phyloP scores from a whole-genome alignment of 2,329 filamentous ascomycete species.

The Beauveria varroae region DNA sequence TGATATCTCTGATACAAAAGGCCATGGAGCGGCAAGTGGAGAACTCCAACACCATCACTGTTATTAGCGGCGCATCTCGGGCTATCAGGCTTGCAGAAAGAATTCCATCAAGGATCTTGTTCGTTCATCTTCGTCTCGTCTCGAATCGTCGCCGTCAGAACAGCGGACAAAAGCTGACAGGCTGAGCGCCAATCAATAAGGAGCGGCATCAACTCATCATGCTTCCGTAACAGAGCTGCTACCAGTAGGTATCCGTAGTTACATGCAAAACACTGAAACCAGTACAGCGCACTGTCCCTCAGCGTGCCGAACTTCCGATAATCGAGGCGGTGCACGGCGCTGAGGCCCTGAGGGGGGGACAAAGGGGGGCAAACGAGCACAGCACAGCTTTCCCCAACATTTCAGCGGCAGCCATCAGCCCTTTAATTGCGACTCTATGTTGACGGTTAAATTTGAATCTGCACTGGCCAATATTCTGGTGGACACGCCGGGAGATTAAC shows the following conservation, averaged over 20 bases:
- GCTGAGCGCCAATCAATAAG: neutral
- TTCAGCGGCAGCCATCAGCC: neutral
- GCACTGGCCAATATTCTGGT: neutral
- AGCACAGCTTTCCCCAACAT: neutral
- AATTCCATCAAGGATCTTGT: neutral
- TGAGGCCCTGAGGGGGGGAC: no score
- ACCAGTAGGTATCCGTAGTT: no score
- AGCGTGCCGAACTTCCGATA: conserved; percentile 1
- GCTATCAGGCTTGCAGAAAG: no score
- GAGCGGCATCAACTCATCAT: neutral
- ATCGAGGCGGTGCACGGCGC: neutral
- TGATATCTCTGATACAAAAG: neutral
- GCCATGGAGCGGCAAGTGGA: neutral
- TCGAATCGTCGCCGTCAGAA: neutral
- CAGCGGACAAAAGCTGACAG: neutral
- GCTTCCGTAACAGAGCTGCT: neutral
- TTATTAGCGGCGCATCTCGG: neutral
- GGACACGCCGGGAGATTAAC: neutral
- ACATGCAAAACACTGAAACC: neutral
- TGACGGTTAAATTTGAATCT: no score
- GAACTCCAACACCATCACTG: neutral
- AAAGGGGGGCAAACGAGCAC: neutral
- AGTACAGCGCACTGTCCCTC: neutral
- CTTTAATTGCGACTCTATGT: neutral
- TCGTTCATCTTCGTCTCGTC: neutral